Evolutionary conservation across 1,284 basidiomycete genomes (phyloP), one percentile per base, ranked within the genome.

Genomic region (Butyriboletus regius): DNA sequence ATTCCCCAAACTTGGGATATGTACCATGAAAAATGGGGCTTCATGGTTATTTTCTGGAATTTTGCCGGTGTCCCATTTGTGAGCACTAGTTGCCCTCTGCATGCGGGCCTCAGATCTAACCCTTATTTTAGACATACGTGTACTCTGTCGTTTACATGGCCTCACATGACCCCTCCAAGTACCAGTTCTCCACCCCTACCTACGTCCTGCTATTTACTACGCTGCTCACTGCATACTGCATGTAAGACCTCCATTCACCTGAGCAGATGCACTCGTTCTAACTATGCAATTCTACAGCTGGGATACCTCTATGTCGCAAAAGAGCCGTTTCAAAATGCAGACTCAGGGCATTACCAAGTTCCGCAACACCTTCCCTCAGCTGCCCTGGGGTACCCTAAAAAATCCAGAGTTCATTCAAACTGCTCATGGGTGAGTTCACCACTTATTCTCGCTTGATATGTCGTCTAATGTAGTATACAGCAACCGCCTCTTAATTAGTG

Each of bases 1-100:
- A 98, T 99, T 57, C 96, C 96, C 17, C 94, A 98, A 68, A 98
- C 95, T 10, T 98, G 95, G 95, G 93, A 97, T 65, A 96, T 97
- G 91, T 94, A 85, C 73, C 89, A 94, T 64, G 93, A 97, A 67
- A 97, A 97, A 78, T 90, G 87, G 82, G 91, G 91, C 40, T 94
- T 91, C 75, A 85, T 95, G 79, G 84, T 94, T 58, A 94, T 93
- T 67, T 95, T 95, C 75, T 95, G 91, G 91, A 99, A 99, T 72
- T 88, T 98, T 68, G 91, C 95, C 22, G 96, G 95, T 37, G 86
- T 88, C 20, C 85, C 85, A 43, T 89, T 88, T 67, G 87, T 88
- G 66, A 61, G 86, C 71, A 6, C 39, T 20, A 31, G 46, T 43
- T 17, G 20, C 20, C 28, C 24, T 24, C 45, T 24, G 48, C 31